phyloP scores from a whole-genome alignment of 306 rosid species.

The Urtica urens region DNA sequence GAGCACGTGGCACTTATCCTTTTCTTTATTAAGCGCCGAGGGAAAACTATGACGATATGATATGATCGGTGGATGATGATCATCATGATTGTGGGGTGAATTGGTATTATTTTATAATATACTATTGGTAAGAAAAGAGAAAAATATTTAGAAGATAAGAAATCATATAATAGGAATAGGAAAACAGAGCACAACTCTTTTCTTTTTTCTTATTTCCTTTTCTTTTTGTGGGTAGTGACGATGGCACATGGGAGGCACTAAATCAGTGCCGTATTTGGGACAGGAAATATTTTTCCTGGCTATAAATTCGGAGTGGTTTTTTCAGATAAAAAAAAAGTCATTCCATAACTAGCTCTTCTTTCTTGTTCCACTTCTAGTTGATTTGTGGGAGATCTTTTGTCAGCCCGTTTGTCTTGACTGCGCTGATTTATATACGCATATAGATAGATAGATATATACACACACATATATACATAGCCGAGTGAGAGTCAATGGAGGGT shows the following conservation, averaged over 20 bases:
- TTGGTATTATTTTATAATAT: not conserved
- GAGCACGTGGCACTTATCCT: constrained; percentile 30
- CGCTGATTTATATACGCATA: not conserved
- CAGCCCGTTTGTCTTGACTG: constrained; percentile 2
- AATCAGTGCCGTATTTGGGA: constrained; percentile 13
- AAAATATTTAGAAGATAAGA: constrained; percentile 2
- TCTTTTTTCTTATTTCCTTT: not conserved
- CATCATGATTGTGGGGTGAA: not conserved
- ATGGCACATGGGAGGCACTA: constrained; percentile 27
- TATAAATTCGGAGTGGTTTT: constrained; percentile 10
- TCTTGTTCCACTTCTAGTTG: not conserved
- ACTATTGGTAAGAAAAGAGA: constrained; percentile 4
- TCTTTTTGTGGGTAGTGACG: not conserved
- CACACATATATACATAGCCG: not conserved
- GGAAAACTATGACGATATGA: constrained; percentile 8
- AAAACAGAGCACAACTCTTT: not conserved
- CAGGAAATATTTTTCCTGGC: constrained; percentile 1
- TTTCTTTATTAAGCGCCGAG: not conserved
- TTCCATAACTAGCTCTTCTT: constrained; percentile 4
- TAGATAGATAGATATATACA: not conserved
- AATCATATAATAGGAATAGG: constrained; percentile 3
- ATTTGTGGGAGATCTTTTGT: constrained; percentile 6
- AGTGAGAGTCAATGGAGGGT: constrained; percentile 22
- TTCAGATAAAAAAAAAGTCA: constrained; percentile 11
- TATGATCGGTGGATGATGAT: not conserved